These are phyloP conservation scores for Teratosphaeria gauchensis DNA, from an alignment of 2,329 filamentous ascomycete species.

Conservation along the genomic window DNA sequence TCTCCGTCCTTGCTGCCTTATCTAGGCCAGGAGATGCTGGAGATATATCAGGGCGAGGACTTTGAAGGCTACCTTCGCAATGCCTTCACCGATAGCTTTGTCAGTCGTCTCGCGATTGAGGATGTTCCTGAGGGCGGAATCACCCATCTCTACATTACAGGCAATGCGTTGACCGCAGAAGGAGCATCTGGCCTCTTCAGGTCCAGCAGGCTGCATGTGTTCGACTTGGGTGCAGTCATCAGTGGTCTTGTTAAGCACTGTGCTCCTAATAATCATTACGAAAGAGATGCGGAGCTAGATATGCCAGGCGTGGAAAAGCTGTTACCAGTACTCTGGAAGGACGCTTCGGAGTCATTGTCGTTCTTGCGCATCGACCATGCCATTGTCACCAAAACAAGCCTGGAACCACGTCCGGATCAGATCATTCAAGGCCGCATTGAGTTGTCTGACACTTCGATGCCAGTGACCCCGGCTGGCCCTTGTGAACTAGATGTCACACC, in stretches of 20 bases:
- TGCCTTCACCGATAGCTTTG: conserved; percentile 39
- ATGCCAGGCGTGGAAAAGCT: conserved; percentile 46
- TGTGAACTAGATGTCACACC: conserved; percentile 23
- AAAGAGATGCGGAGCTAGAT: conserved; percentile 16
- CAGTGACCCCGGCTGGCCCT: conserved; percentile 10
- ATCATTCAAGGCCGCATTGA: conserved; percentile 19
- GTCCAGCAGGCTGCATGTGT: conserved; percentile 43
- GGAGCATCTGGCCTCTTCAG: conserved; percentile 44
- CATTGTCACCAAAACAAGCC: conserved; percentile 40
- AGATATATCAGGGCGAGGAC: conserved; percentile 35
- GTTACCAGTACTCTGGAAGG: conserved; percentile 39
- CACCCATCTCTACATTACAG: conserved; percentile 51
- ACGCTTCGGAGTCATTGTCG: conserved; percentile 39
- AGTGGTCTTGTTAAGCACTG: conserved; percentile 18
- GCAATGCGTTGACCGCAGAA: conserved; percentile 47
- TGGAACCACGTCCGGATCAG: conserved; percentile 10
- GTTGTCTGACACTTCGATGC: conserved; percentile 17
- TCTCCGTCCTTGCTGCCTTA: conserved; percentile 25
- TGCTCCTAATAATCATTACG: conserved; percentile 13
- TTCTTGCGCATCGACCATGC: conserved; percentile 48
- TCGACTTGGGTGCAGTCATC: conserved; percentile 46
- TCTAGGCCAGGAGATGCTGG: conserved; percentile 29
- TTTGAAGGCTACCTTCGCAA: conserved; percentile 45
- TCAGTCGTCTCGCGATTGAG: conserved; percentile 46
- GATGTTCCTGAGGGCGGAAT: conserved; percentile 45